Percentiles rank a stretch among this genome's conserved stretches.
phyloP scores from a whole-genome alignment of 768 basidiomycete species.

The Candolleomyces eurysporus region DNA sequence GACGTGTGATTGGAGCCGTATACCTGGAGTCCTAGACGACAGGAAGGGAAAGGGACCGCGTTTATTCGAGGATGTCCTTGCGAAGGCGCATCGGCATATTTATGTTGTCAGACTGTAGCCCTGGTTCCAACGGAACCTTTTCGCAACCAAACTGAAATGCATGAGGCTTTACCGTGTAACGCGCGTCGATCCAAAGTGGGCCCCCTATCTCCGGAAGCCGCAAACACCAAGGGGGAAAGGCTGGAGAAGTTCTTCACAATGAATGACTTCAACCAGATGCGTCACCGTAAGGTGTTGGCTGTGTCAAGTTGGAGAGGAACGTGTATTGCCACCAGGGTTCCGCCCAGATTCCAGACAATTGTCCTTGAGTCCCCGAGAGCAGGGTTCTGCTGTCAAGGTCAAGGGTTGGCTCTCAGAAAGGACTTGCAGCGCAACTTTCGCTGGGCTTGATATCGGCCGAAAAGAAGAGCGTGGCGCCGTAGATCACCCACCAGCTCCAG shows the following conservation, averaged over 20 bases:
- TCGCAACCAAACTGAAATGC: background rate
- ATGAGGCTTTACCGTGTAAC: too few relatives aligned
- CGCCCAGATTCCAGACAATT: too few relatives aligned
- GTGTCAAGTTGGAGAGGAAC: too few relatives aligned
- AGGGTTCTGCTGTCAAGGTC: too few relatives aligned
- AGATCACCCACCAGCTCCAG: background rate
- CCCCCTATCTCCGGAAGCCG: background rate
- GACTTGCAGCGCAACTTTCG: background rate
- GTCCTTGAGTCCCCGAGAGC: too few relatives aligned
- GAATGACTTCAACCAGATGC: too few relatives aligned
- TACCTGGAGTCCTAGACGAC: background rate
- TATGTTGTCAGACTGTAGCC: background rate
- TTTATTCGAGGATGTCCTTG: background rate
- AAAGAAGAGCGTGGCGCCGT: background rate
- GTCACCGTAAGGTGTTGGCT: too few relatives aligned
- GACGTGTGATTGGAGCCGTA: background rate
- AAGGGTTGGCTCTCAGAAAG: background rate
- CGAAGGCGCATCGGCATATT: too few relatives aligned
- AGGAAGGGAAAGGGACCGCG: background rate
- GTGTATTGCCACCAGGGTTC: too few relatives aligned
- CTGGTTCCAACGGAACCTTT: background rate
- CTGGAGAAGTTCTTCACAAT: too few relatives aligned
- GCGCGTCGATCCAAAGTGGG: background rate
- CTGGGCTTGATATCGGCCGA: background rate
- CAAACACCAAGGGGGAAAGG: background rate